Percentiles rank a stretch among this genome's conserved stretches.
These are phyloP conservation scores for Sclerotinia subarctica DNA, from an alignment of 2,329 filamentous ascomycete species.

Conservation along the genomic window DNA sequence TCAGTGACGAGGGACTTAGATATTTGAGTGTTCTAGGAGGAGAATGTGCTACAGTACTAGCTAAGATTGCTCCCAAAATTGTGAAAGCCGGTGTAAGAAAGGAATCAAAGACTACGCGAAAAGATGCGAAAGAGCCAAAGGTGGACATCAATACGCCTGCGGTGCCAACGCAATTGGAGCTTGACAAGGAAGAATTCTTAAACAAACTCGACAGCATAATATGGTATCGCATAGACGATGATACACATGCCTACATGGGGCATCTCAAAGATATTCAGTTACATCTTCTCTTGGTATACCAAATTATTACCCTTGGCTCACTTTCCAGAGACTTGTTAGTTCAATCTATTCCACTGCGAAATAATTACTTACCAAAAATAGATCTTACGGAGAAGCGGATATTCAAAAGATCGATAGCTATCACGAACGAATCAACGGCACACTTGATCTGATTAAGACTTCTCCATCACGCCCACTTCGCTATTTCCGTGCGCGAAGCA, in stretches of 20 bases:
- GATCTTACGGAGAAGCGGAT: slow-evolving; percentile 28
- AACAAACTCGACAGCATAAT: slow-evolving; percentile 26
- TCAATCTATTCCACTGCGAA: not conserved
- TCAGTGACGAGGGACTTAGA: slow-evolving; percentile 29
- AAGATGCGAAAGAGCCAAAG: slow-evolving; percentile 13
- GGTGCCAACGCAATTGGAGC: slow-evolving; percentile 16
- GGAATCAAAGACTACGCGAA: slow-evolving; percentile 25
- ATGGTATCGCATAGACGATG: slow-evolving; percentile 19
- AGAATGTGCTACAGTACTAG: slow-evolving; percentile 28
- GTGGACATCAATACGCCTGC: slow-evolving; percentile 11
- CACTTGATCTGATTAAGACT: slow-evolving; percentile 27
- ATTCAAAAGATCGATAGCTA: slow-evolving; percentile 29
- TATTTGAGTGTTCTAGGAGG: slow-evolving; percentile 28
- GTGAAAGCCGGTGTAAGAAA: slow-evolving; percentile 21
- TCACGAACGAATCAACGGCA: slow-evolving; percentile 29
- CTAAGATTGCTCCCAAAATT: slow-evolving; percentile 23
- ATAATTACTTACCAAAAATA: slow-evolving; percentile 18
- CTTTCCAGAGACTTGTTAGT: slow-evolving; percentile 30
- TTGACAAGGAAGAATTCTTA: slow-evolving; percentile 27
- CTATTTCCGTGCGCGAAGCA: slow-evolving; percentile 13
- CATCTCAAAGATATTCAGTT: slow-evolving; percentile 30
- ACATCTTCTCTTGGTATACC: slow-evolving; percentile 31
- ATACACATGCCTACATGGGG: slow-evolving; percentile 18
- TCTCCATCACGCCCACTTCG: slow-evolving; percentile 10
- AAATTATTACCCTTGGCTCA: slow-evolving; percentile 28